A percentile compares a stretch with the other conserved stretches of the same genome.
These are phyloP conservation scores for Metschnikowia henanensis DNA, from an alignment of 805 yeast species.

Conservation along the genomic window DNA sequence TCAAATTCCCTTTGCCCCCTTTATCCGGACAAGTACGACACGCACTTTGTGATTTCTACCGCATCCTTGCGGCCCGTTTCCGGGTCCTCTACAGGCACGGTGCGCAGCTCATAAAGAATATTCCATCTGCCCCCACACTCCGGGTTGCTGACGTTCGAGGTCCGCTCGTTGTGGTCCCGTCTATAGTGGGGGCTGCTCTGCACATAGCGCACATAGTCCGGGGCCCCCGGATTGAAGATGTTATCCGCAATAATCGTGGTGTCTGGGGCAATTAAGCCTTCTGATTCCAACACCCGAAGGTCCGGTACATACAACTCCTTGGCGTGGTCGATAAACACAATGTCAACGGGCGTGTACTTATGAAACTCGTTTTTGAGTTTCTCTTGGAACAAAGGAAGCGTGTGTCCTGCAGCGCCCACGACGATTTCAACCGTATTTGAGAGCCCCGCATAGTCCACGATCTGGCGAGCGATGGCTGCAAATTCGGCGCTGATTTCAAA, in stretches of 20 bases:
- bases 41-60: slow-evolving; percentile 33
- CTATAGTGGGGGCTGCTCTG: slow-evolving; percentile 37
- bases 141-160: slow-evolving; percentile 27
- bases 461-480: slow-evolving; percentile 29
- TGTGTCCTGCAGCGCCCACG: slow-evolving; percentile 32
- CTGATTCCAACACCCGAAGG: slow-evolving; percentile 39
- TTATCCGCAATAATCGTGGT: slow-evolving; percentile 42
- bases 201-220: slow-evolving; percentile 41
- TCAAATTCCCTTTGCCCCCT: neutral
- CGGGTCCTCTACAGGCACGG: slow-evolving; percentile 19
- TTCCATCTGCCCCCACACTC: slow-evolving; percentile 41
- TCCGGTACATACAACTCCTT: slow-evolving; percentile 41
- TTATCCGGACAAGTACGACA: slow-evolving; percentile 25
- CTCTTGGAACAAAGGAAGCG: slow-evolving; percentile 27
- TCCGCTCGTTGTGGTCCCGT: slow-evolving; percentile 26
- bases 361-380: slow-evolving; percentile 10
- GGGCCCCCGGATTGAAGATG: slow-evolving; percentile 35
- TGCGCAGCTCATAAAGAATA: slow-evolving; percentile 35
- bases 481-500: slow-evolving; percentile 32
- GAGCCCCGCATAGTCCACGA: slow-evolving; percentile 37
- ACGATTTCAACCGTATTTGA: slow-evolving; percentile 28
- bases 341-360: slow-evolving; percentile 27
- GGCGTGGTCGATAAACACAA: slow-evolving; percentile 43
- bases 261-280: slow-evolving; percentile 40
- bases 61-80: slow-evolving; percentile 23